phyloP scores from a whole-genome alignment of 2,329 filamentous ascomycete genomes.

The Rhynchosporium graminicola region DNA sequence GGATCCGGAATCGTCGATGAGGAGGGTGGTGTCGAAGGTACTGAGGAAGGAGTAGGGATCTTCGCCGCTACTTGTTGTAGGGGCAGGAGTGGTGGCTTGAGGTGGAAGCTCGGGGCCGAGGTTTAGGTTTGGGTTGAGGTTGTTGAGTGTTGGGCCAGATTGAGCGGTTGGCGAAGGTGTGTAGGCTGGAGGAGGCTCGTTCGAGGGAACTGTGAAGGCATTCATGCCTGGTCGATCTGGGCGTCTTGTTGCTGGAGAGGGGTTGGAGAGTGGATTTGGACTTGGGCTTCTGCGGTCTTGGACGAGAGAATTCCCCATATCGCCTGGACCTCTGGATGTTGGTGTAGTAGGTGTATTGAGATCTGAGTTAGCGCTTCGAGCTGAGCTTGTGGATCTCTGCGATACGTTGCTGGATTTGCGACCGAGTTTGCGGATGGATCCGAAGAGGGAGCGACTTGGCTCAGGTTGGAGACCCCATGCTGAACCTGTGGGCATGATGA shows the following conservation, averaged over 20 bases:
- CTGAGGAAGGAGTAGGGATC: conserved; percentile 75
- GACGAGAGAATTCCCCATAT: conserved; percentile 14
- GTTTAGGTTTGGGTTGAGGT: conserved; percentile 18
- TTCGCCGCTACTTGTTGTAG: conserved; percentile 48
- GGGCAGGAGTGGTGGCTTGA: conserved; percentile 43
- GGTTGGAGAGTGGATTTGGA: conserved; percentile 28
- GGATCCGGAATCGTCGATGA: conserved; percentile 89
- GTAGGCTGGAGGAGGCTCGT: conserved; percentile 40
- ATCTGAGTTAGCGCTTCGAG: conserved; percentile 9
- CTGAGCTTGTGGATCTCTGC: conserved; percentile 17
- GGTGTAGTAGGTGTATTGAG: conserved; percentile 10
- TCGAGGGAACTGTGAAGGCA: conserved; percentile 37
- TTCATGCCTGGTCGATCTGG: conserved; percentile 38
- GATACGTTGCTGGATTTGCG: conserved; percentile 27
- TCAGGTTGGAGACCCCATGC: conserved; percentile 18
- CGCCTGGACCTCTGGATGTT: conserved; percentile 14
- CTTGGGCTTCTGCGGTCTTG: conserved; percentile 9
- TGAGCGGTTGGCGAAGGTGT: conserved; percentile 29
- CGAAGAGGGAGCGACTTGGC: conserved; percentile 23
- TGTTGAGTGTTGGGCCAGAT: conserved; percentile 24
- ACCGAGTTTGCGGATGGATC: conserved; percentile 29
- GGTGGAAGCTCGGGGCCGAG: conserved; percentile 35
- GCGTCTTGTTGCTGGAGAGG: conserved; percentile 34
- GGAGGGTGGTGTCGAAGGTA: conserved; percentile 82
- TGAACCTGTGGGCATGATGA: conserved; percentile 22